These are phyloP conservation scores for Psilocybe azurescens DNA, from an alignment of 768 basidiomycete genomes.

Conservation along the genomic window DNA sequence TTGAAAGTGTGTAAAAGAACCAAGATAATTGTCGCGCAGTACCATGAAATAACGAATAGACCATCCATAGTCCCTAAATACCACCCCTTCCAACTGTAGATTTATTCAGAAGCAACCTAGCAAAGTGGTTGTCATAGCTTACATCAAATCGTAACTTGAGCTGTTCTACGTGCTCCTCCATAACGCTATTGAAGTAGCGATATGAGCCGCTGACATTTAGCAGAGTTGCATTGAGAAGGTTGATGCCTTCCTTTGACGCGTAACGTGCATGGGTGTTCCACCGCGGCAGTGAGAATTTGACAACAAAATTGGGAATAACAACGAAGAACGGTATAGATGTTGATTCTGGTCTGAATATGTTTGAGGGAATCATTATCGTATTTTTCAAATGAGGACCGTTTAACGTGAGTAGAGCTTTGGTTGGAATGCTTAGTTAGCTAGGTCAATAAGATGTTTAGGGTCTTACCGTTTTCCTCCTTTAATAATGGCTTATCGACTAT, in stretches of 20 bases:
- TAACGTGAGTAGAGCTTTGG: slow-evolving; percentile 72
- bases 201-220: slow-evolving; percentile 74
- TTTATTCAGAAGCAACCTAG: neutral
- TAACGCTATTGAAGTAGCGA: slow-evolving; percentile 70
- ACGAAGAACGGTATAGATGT: slow-evolving; percentile 70
- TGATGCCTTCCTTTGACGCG: slow-evolving; percentile 60
- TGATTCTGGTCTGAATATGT: slow-evolving; percentile 72
- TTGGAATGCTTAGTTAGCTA: slow-evolving; percentile 6
- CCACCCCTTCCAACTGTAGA: slow-evolving; percentile 38
- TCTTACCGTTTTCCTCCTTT: slow-evolving; percentile 81
- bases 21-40: slow-evolving; percentile 92
- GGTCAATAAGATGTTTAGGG: neutral
- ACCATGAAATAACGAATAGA: slow-evolving; percentile 88
- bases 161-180: slow-evolving; percentile 78
- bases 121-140: slow-evolving; percentile 19
- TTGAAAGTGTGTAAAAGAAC: slow-evolving; percentile 91
- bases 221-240: slow-evolving; percentile 61
- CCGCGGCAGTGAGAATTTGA: slow-evolving; percentile 75
- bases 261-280: slow-evolving; percentile 90
- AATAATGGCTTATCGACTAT: slow-evolving; percentile 90
- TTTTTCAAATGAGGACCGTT: slow-evolving; percentile 61
- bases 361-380: slow-evolving; percentile 65
- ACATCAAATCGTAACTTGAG: slow-evolving; percentile 73
- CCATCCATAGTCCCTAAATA: slow-evolving; percentile 85
- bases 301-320: slow-evolving; percentile 58